These are phyloP conservation scores for Hibiscus trionum DNA, from an alignment of 345 rosid genomes.

Conservation along the genomic window DNA sequence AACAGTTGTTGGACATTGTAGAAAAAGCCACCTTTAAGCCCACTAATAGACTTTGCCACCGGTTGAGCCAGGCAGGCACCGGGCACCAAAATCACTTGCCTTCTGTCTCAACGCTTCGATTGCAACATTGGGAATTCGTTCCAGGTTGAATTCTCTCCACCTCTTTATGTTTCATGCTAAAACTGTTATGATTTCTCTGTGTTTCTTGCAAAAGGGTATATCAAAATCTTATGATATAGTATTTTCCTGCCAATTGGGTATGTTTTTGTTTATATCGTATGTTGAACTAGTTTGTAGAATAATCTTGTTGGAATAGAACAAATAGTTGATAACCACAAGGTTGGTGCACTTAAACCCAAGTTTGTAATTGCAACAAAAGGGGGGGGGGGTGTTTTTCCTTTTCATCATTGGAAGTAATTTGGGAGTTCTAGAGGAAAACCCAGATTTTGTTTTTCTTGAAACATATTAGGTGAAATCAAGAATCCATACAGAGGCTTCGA, in stretches of 20 bases:
- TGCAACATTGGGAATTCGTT: neutral
- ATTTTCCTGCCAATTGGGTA: neutral
- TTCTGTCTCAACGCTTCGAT: neutral
- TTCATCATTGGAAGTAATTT: neutral
- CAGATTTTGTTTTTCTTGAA: neutral
- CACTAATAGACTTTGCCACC: neutral
- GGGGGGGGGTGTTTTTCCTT: neutral
- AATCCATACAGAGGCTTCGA: conserved; percentile 29
- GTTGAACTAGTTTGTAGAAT: neutral
- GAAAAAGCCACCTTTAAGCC: neutral
- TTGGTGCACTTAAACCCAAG: neutral
- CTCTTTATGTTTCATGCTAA: neutral
- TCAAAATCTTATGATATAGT: neutral
- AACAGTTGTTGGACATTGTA: neutral
- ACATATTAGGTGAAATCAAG: conserved; percentile 12
- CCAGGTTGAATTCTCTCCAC: neutral
- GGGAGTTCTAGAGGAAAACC: no score
- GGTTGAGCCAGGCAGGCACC: neutral
- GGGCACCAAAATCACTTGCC: neutral
- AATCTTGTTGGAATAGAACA: neutral
- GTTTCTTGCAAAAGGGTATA: neutral
- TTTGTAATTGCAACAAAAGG: conserved; percentile 1
- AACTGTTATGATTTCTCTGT: neutral
- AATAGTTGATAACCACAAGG: neutral
- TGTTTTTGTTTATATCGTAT: neutral